Conservation (phyloP, 192 early-diverging fungal genomes). For the Coemansia sp. region DNA sequence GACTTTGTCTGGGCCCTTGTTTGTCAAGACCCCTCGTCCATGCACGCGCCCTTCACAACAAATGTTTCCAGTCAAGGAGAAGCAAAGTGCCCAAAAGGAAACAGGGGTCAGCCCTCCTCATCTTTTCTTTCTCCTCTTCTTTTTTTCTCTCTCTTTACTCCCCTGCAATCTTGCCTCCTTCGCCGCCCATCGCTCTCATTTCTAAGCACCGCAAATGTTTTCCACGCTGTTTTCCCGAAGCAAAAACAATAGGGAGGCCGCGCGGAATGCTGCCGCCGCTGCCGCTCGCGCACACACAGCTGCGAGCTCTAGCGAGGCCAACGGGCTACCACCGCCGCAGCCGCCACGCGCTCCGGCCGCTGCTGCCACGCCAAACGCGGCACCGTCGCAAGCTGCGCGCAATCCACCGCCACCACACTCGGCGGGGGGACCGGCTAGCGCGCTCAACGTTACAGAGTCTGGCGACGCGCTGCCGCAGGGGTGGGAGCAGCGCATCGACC, state of each 20-base stretch:
- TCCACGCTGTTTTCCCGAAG: slow-evolving; percentile 52
- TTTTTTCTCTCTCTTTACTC: slow-evolving; percentile 19
- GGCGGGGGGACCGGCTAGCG: not conserved
- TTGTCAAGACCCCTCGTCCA: not conserved
- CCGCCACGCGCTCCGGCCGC: slow-evolving; percentile 26
- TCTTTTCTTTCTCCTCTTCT: slow-evolving; percentile 43
- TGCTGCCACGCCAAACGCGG: not conserved
- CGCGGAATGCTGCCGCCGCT: slow-evolving; percentile 10
- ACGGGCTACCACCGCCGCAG: slow-evolving; percentile 19
- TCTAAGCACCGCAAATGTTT: slow-evolving; percentile 26
- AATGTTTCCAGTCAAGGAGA: not conserved
- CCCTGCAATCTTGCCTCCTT: slow-evolving; percentile 21
- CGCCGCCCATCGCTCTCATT: slow-evolving; percentile 22
- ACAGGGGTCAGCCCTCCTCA: not conserved
- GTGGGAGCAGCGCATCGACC: slow-evolving; percentile 96
- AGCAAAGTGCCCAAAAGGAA: not conserved
- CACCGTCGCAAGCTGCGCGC: not conserved
- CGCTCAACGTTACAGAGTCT: slow-evolving; percentile 24
- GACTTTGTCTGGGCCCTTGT: not conserved
- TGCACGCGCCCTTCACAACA: not conserved
- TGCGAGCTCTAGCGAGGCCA: slow-evolving; percentile 9
- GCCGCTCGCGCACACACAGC: slow-evolving; percentile 26
- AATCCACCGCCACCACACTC: slow-evolving; percentile 1
- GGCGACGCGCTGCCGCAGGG: slow-evolving; percentile 59
- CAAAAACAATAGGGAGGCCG: slow-evolving; percentile 43